These are phyloP conservation scores for Phytophthora foliorum DNA, from an alignment of 352 stramenopile species.

Conservation along the genomic window DNA sequence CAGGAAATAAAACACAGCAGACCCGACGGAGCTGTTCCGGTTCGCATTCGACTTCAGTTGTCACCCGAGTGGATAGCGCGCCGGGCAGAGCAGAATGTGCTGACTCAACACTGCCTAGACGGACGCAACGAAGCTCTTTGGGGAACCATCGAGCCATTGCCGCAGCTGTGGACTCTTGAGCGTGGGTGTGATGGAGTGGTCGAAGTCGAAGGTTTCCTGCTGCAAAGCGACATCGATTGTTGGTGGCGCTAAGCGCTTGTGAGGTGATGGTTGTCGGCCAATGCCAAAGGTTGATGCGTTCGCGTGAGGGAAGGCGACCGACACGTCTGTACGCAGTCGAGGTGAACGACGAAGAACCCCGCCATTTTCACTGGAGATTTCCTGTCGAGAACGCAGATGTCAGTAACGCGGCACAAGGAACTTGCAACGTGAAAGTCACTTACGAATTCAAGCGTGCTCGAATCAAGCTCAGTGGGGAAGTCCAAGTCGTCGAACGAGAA, in stretches of 20 bases:
- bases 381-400: constrained; percentile 40
- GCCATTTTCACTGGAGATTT: constrained; percentile 74
- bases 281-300: constrained; percentile 58
- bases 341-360: constrained; percentile 76
- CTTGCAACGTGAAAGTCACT: constrained; percentile 25
- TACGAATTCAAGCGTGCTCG: constrained; percentile 79
- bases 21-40: constrained; percentile 7
- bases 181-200: constrained; percentile 88
- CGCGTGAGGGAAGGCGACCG: constrained; percentile 79
- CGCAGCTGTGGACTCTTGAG: constrained; percentile 87
- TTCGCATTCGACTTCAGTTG: constrained; percentile 12
- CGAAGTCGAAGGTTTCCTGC: constrained; percentile 88
- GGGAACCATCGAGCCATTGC: constrained; percentile 86
- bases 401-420: constrained; percentile 2
- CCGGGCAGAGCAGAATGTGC: constrained; percentile 28
- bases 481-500: constrained; percentile 90
- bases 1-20: constrained; percentile 33
- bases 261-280: constrained; percentile 59
- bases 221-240: constrained; percentile 84
- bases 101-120: constrained; percentile 55
- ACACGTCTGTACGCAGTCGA: constrained; percentile 85
- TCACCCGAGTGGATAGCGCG: constrained; percentile 5
- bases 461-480: constrained; percentile 79
- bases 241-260: constrained; percentile 80
- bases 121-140: constrained; percentile 85